Evolutionary conservation across 257 asterid genomes (phyloP).

Genomic region (Paraleonurus japonicus): DNA sequence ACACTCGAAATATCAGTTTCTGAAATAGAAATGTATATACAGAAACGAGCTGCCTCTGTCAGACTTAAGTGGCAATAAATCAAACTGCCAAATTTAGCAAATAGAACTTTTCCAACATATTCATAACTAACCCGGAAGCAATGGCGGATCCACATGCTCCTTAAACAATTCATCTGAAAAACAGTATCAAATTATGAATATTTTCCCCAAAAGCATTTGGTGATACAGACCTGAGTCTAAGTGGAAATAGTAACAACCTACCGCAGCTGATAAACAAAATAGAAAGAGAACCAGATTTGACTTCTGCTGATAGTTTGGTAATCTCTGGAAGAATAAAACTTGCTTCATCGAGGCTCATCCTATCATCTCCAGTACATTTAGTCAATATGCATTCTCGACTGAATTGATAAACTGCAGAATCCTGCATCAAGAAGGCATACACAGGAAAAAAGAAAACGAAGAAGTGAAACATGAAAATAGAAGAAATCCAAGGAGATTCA

Average conservation of each 20-base stretch:
- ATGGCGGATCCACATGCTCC: conserved; percentile 51
- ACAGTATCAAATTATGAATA: conserved; percentile 26
- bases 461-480: conserved; percentile 22
- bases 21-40: not conserved
- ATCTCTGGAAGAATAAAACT: conserved; percentile 84
- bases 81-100: conserved; percentile 9
- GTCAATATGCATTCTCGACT: conserved; percentile 64
- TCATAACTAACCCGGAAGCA: conserved; percentile 60
- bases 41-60: conserved; percentile 15
- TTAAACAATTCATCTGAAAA: conserved; percentile 61
- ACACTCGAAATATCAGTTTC: conserved; percentile 14
- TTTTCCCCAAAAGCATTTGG: not conserved
- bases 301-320: conserved; percentile 68
- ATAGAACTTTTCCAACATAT: not conserved
- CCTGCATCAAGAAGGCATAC: conserved; percentile 47
- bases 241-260: conserved; percentile 38
- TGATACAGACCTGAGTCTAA: conserved; percentile 12
- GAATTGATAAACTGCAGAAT: conserved; percentile 64
- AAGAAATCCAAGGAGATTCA: conserved; percentile 19
- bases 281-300: conserved; percentile 73
- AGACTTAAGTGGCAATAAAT: conserved; percentile 13
- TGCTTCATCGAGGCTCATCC: conserved; percentile 55
- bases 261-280: conserved; percentile 85
- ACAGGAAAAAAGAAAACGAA: not conserved
- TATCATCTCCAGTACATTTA: conserved; percentile 56